Conservation (phyloP, 2,329 filamentous ascomycete species). For the Penicillium psychrosexuale region DNA sequence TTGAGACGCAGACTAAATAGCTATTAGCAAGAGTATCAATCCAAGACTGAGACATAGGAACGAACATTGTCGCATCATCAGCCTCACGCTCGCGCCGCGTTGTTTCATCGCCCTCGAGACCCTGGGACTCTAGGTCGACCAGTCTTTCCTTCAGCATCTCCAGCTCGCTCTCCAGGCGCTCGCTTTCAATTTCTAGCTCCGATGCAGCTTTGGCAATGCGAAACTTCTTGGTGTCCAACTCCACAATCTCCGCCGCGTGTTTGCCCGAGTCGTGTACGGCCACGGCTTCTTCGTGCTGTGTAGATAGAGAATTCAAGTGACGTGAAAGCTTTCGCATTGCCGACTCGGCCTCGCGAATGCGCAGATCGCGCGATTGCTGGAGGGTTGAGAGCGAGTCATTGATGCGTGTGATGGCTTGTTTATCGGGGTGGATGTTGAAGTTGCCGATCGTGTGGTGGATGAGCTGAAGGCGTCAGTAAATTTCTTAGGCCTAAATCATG, state of each 20-base stretch:
- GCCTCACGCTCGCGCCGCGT: slow-evolving; percentile 51
- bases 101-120: slow-evolving; percentile 67
- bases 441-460: slow-evolving; percentile 89
- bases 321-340: slow-evolving; percentile 71
- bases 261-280: slow-evolving; percentile 70
- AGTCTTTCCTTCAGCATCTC: slow-evolving; percentile 71
- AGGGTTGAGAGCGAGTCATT: slow-evolving; percentile 78
- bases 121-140: slow-evolving; percentile 81
- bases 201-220: slow-evolving; percentile 85
- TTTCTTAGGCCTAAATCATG: not conserved
- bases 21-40: slow-evolving; percentile 3
- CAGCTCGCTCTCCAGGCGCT: slow-evolving; percentile 76
- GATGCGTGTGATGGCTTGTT: slow-evolving; percentile 76
- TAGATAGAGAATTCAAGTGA: slow-evolving; percentile 68
- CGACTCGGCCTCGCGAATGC: slow-evolving; percentile 66
- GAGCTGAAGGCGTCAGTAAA: slow-evolving; percentile 55
- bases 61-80: slow-evolving; percentile 50
- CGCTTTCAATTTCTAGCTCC: slow-evolving; percentile 91
- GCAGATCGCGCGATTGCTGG: slow-evolving; percentile 76
- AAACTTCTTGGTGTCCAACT: slow-evolving; percentile 91
- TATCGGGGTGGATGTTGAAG: slow-evolving; percentile 93
- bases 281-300: slow-evolving; percentile 74
- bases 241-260: slow-evolving; percentile 79
- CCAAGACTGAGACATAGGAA: not conserved
- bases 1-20: slow-evolving; percentile 68